These are phyloP conservation scores for Berberis thunbergii DNA, from an alignment of 164 flowering plant species.

Conservation along the genomic window DNA sequence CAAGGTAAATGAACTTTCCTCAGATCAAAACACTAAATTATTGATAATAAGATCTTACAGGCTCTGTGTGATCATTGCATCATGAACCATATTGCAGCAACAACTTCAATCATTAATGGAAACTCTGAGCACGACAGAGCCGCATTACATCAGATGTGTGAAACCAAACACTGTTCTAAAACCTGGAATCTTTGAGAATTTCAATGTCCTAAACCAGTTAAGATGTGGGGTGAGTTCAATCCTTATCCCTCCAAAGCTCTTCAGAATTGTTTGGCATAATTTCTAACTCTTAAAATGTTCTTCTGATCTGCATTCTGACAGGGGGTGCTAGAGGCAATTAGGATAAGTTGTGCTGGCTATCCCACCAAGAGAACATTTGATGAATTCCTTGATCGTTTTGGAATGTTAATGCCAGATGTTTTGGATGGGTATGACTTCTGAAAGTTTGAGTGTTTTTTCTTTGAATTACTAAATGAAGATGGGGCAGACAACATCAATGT, in stretches of 20 bases:
- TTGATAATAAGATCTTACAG: neutral
- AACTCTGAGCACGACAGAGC: conserved; percentile 72
- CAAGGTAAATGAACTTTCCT: conserved; percentile 36
- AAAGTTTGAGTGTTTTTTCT: neutral
- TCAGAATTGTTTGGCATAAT: neutral
- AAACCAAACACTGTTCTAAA: conserved; percentile 68
- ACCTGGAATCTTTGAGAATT: conserved; percentile 77
- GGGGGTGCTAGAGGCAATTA: conserved; percentile 82
- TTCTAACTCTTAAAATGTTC: conserved; percentile 1
- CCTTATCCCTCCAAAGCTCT: neutral
- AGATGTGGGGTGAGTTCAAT: conserved; percentile 68
- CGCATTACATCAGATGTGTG: conserved; percentile 80
- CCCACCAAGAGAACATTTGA: conserved; percentile 75
- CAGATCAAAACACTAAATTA: neutral
- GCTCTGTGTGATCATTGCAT: neutral
- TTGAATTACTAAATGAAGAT: neutral
- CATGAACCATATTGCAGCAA: conserved; percentile 39
- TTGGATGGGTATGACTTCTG: conserved; percentile 38
- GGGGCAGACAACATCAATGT: neutral
- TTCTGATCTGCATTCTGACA: conserved; percentile 14
- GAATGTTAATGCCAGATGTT: conserved; percentile 61
- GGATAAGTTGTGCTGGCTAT: conserved; percentile 88
- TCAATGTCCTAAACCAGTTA: conserved; percentile 62
- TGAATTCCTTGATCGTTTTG: conserved; percentile 77
- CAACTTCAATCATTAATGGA: conserved; percentile 83